A percentile compares a stretch with the other conserved stretches of the same genome.
Conservation (phyloP, 2,329 filamentous ascomycete genomes). For the Biscogniauxia sp. region DNA sequence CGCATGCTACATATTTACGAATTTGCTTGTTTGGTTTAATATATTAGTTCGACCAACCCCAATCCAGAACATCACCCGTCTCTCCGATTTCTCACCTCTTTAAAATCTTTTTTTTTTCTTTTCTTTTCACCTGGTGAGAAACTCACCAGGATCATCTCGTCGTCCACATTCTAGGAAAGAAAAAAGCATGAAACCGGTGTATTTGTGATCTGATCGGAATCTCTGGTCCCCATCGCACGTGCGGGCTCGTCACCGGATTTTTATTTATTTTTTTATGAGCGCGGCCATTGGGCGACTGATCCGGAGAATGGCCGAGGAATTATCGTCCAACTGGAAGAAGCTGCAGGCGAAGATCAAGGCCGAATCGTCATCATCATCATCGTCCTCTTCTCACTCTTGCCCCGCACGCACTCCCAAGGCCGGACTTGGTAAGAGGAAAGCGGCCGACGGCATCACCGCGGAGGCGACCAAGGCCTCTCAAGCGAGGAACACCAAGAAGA, state of each 20-base stretch:
- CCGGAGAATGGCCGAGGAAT: constrained; percentile 41
- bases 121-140: no score
- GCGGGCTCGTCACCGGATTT: background rate
- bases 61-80: no score
- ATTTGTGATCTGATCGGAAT: background rate
- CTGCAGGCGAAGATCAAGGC: constrained; percentile 62
- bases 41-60: no score
- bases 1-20: no score
- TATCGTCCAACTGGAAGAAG: constrained; percentile 77
- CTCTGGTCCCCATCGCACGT: no score
- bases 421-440: constrained; percentile 15
- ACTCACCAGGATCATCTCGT: no score
- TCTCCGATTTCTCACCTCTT: no score
- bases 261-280: background rate
- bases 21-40: no score
- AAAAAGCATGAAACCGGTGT: no score
- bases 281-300: background rate
- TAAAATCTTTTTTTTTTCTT: no score
- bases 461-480: background rate
- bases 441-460: constrained; percentile 1
- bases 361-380: constrained; percentile 36
- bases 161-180: no score
- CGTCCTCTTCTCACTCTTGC: constrained; percentile 2
- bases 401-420: constrained; percentile 3
- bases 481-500: background rate